A percentile compares a stretch with the other conserved stretches of the same genome.
Conservation (phyloP, 176 grass and related monocot species). For the barley (Hordeum vulgare) region DNA sequence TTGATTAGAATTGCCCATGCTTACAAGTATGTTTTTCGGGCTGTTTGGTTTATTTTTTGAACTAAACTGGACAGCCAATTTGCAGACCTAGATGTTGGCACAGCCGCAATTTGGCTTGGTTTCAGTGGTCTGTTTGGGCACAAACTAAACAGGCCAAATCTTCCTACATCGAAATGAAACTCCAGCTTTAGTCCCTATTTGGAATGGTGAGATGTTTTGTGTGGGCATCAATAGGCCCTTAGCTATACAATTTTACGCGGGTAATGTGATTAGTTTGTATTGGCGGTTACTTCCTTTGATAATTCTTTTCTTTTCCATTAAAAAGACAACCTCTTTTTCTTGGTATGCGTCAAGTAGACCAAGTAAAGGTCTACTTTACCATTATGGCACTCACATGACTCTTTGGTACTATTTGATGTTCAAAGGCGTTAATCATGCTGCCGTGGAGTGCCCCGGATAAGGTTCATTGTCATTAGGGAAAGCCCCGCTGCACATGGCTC, state of each 20-base stretch:
- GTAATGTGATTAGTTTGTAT: conserved; percentile 33
- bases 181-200: background rate
- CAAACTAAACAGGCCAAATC: background rate
- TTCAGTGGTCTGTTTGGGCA: background rate
- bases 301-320: conserved; percentile 26
- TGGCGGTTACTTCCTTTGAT: conserved; percentile 27
- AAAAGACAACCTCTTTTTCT: conserved; percentile 25
- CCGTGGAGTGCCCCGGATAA: conserved; percentile 39
- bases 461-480: conserved; percentile 34
- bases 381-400: conserved; percentile 46
- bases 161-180: conserved; percentile 8
- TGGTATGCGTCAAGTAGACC: conserved; percentile 34
- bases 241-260: conserved; percentile 5
- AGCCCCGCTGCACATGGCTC: conserved; percentile 43
- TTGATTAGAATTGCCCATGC: background rate
- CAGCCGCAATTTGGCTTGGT: background rate
- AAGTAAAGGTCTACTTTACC: conserved; percentile 31
- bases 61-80: background rate
- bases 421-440: conserved; percentile 43
- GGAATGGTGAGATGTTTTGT: background rate
- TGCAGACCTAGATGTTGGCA: background rate
- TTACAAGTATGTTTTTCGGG: background rate
- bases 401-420: conserved; percentile 34
- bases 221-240: background rate
- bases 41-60: background rate